These are phyloP conservation scores for sorghum (Sorghum bicolor) DNA, from an alignment of 176 grass and related monocot species.

Conservation along the genomic window Sorghum_bicolor_NCBIv3 NC_012870.2:64200001-64200500, in stretches of 20 bases:
- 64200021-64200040: conserved; percentile 93
- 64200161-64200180: conserved; percentile 91
- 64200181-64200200: conserved; percentile 96
- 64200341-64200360: conserved; percentile 99
- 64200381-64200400: conserved; percentile 93
- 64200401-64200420: conserved; percentile 97
- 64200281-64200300: conserved; percentile 98
- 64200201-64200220: conserved; percentile 91
- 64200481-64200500: conserved; percentile 98
- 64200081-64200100: conserved; percentile 94
- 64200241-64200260: conserved; percentile 79
- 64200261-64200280: conserved; percentile 78
- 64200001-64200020: conserved; percentile 96
- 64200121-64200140: conserved; percentile 86
- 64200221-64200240: conserved; percentile 86
- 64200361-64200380: conserved; percentile 89
- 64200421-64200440: conserved; percentile 99
- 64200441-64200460: conserved; percentile 97
- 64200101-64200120: conserved; percentile 92
- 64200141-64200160: conserved; percentile 88
- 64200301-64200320: conserved; percentile 87
- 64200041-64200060: conserved; percentile 97
- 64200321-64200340: conserved; percentile 86
- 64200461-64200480: conserved; percentile 97
- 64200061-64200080: conserved; percentile 89